These are phyloP conservation scores for Fusarium agapanthi DNA, from an alignment of 2,329 filamentous ascomycete species.

Conservation along the genomic window DNA sequence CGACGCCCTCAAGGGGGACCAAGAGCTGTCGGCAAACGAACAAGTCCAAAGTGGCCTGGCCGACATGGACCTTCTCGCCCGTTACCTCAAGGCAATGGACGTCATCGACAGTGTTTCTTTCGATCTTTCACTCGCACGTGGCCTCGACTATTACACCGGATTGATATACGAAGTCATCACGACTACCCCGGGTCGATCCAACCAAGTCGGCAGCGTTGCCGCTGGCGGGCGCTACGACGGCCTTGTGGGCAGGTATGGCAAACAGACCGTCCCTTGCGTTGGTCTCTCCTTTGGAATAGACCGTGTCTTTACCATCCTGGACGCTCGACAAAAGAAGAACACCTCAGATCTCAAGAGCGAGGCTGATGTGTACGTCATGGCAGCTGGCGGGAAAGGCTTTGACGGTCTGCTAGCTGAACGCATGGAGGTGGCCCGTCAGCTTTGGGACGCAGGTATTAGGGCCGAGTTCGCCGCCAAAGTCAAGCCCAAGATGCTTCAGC, in stretches of 20 bases:
- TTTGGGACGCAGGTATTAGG: neutral
- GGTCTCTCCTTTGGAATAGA: neutral
- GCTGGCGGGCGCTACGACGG: neutral
- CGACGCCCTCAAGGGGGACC: neutral
- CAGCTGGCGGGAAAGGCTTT: neutral
- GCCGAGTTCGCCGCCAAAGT: neutral
- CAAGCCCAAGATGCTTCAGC: neutral
- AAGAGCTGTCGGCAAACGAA: neutral
- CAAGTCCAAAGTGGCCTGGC: neutral
- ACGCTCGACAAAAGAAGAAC: neutral
- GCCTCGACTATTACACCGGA: neutral
- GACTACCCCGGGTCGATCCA: neutral
- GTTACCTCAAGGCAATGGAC: neutral
- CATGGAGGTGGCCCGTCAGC: neutral
- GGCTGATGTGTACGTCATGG: neutral
- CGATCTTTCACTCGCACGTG: neutral
- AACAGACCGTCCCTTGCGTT: neutral
- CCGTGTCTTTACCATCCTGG: neutral
- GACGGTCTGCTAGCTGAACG: neutral
- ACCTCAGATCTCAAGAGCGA: neutral
- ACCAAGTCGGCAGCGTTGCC: neutral
- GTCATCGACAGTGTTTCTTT: neutral
- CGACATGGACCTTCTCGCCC: neutral
- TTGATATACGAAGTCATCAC: neutral
- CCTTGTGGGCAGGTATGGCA: neutral